Evolutionary conservation across 768 basidiomycete species (phyloP), one percentile per base, ranked within the genome.

Genomic region (Daedalea quercina): DNA sequence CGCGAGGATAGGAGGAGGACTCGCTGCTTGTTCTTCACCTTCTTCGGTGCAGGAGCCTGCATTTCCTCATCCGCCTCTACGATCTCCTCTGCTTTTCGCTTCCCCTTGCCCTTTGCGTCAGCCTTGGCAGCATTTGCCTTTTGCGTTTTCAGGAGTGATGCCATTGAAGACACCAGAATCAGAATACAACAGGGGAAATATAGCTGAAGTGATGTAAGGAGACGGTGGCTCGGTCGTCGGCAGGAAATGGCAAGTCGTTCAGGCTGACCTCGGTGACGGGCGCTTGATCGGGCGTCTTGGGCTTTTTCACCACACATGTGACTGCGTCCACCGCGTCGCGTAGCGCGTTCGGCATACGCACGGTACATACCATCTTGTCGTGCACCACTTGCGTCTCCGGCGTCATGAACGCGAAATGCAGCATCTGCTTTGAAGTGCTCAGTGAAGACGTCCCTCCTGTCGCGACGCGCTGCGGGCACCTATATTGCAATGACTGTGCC

Each of bases 1-100:
- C 96, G 78, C 47, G 95, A 98, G 40, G 89, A 92, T 47, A 97
- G 81, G 62, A 98, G 67, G 50, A 99, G 74, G 6, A 97, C 94
- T 57, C 94, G 82, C 75, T 99, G 95, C 78, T 93, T 96, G 75
- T 97, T 94, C 68, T 82, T 84, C 71, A 81, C 83, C 67, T 71
- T 76, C 64, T 79, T 82, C 15, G 73, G 65, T 7, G 60, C 64
- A 33, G 64, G 60, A 22, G 57, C 61, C 31, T 65, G 66, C 3
- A 64, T 55, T 23, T 65, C 70, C 22, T 76, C 73, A 19, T 87
- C 80, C 66, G 75, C 77, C 54, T 83, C 82, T 59, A 80, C 73
- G 7, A 81, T 82, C 33, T 77, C 75, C 64, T 85, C 87, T 55
- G 85, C 77, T 65, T 90, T 86, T 19, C 69, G 70, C 57, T 79